Conservation (phyloP, 169 alveolate species). For the Plasmodium coatneyi region DNA sequence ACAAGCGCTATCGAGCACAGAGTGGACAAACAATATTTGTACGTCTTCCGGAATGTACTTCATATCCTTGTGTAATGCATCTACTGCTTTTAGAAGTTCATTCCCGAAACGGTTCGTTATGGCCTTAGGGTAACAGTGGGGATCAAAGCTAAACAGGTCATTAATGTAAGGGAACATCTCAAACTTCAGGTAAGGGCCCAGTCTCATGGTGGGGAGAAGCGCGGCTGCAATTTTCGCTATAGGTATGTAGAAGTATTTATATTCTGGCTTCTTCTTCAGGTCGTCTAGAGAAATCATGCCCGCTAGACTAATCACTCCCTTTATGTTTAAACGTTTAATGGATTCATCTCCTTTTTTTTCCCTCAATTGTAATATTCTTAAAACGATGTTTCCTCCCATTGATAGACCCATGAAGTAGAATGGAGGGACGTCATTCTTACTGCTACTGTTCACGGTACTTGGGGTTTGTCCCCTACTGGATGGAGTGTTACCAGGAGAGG, state of each 20-base stretch:
- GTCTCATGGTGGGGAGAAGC: slow-evolving; percentile 5
- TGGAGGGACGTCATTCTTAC: not conserved
- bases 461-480: not conserved
- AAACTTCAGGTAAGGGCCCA: not conserved
- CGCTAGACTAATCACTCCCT: not conserved
- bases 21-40: not conserved
- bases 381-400: not conserved
- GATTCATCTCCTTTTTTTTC: not conserved
- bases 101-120: slow-evolving; percentile 1
- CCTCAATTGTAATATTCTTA: not conserved
- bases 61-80: slow-evolving; percentile 1
- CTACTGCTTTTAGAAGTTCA: slow-evolving; percentile 9
- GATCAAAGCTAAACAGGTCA: not conserved
- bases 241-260: slow-evolving; percentile 17
- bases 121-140: not conserved
- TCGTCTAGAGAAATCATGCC: not conserved
- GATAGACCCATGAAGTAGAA: not conserved
- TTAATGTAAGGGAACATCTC: slow-evolving; percentile 10
- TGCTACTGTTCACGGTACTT: not conserved
- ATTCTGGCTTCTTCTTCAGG: not conserved
- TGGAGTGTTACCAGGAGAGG: not conserved
- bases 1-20: not conserved
- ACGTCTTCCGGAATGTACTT: not conserved
- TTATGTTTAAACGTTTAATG: not conserved
- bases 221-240: not conserved